Evolutionary conservation across 2,329 filamentous ascomycete genomes (phyloP), one percentile per base, ranked within the genome.

Genomic region (Lachnellula willkommii): DNA sequence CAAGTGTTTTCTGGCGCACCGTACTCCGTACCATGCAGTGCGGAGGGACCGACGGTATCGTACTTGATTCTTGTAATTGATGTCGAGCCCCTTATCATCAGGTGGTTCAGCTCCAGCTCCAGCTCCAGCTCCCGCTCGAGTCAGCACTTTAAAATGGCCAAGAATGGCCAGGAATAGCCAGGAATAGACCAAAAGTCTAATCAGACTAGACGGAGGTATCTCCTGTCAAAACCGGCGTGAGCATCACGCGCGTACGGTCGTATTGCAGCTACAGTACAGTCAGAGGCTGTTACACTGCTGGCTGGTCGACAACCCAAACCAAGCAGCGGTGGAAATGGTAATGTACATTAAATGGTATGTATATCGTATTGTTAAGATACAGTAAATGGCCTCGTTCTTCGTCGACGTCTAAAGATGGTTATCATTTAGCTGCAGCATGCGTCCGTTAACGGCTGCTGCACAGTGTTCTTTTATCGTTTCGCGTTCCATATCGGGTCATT

Each of bases 401-500:
- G 43, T 24, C 32, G 52, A 48, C 50, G 46, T 60, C 53, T 58
- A 24, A 53, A 54, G 51, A 58, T 56, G 43, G 53, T 57, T 58
- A 40, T 57, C 45, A 57, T 52, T 53, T 51, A 60, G 51, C 37
- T 49, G 42, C 15, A 48, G 24, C 51, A 9, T 63, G 60, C 61
- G 58, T 66, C 65, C 65, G 64, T 63, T 66, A 65, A 66, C 60
- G 65, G 65, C 58, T 43, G 46, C 51, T 55, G 57, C 56, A 55
- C 51, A 42, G 37, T 52, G 32, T 42, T 55, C 46, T 58, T 47
- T 57, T 60, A 58, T 63, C 58, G 54, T 63, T 62, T 63, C 47
- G 35, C 56, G 50, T 64, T 67, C 67, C 67, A 63, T 56, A 66
- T 68, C 58, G 60, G 66, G 67, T 62, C 63, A 68, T 64, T 54